Base-by-base conservation (phyloP, 768 basidiomycete genomes). In the Gymnopilus dilepis region DNA sequence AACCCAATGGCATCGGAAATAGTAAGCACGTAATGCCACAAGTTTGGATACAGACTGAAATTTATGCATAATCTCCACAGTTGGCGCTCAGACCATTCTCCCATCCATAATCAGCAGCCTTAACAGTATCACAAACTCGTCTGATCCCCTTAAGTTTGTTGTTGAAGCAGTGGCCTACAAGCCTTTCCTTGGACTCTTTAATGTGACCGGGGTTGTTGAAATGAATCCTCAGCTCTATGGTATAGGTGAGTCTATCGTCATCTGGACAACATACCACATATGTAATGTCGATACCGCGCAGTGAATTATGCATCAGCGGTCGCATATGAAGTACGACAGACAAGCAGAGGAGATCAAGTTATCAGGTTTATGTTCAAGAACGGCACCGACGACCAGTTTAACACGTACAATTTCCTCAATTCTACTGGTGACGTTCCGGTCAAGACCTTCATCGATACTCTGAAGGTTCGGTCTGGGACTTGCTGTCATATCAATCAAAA, bases 171-270 rank as follows among this genome's bases (percentile, higher is more conserved):
- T 88, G 53, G 81, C 90, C 0, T 93, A 92, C 78, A 92, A 92
- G 72, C 91, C 91, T 0, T 89, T 92, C 77, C 60, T 91, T 31
- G 88, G 87, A 8, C 72, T 93, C 45, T 92, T 93, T 78, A 89
- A 90, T 73, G 87, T 93, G 85, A 90, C 88, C 0, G 81, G 84
- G 2, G 80, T 82, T 24, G 81, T 82, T 9, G 70, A 79, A 17
- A 73, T 77, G 45, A 79, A 83, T 58, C 82, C 84, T 0, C 67
- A 84, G 62, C 79, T 90, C 3, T 82, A 85, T 34, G 82, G 82
- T 12, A 83, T 91, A 63, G 86, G 89, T 88, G 54, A 56, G 74
- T 68, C n/a, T 17, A 6, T 26, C n/a, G 22, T 30, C 33, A 6
- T 9, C 28, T 33, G 41, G 37, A n/a, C 9, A 8, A 48, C 24